Base-by-base conservation (phyloP, 495 filamentous ascomycete species). In the Aspergillus cristatus region DNA sequence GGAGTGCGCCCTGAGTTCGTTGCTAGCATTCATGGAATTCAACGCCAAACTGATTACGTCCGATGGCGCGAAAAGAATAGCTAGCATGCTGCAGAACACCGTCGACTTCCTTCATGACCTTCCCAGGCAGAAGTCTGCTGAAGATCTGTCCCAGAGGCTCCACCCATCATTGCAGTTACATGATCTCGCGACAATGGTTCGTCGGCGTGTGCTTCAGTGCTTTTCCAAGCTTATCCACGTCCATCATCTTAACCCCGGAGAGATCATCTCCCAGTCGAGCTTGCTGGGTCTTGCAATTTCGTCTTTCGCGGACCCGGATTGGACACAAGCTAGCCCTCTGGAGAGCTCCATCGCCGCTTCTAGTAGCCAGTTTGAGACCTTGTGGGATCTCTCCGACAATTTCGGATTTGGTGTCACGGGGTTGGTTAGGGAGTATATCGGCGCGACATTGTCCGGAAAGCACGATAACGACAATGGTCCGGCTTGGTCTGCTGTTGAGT, bases 321-420 rank as follows among this genome's bases (percentile, higher is more conserved):
- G 82, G 42, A 84, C 84, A 44, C 79, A 81, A 6, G 76, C 86
- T 3, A 87, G 78, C 45, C 88, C 87, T 13, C 57, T 97, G 16
- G 94, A 91, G 51, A 82, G 86, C 14, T 87, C 88, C 1, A 97
- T 99, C 49, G 90, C 89, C 3, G 90, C 77, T 42, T 83, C 90
- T n/a, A 81, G 86, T 3, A 85, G 82, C 0, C 82, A 76, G 18
- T 95, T 97, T 50, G 91, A 99, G 42, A 84, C 72, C 2, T 72
- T 99, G 14, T 99, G 91, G 91, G 91, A 97, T 38, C 72, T 93
- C 28, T 85, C 79, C 11, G 91, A 99, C 54, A 97, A 96, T 54
- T 86, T 79, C 43, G 91, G 86, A 1, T 97, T 93, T 61, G 91
- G 91, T 1, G 78, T 97, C 13, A 91, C 85, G 11, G 84, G 90